Evolutionary conservation across 805 yeast genomes (phyloP).

Genomic region (Candida khao-thaluensis): DNA sequence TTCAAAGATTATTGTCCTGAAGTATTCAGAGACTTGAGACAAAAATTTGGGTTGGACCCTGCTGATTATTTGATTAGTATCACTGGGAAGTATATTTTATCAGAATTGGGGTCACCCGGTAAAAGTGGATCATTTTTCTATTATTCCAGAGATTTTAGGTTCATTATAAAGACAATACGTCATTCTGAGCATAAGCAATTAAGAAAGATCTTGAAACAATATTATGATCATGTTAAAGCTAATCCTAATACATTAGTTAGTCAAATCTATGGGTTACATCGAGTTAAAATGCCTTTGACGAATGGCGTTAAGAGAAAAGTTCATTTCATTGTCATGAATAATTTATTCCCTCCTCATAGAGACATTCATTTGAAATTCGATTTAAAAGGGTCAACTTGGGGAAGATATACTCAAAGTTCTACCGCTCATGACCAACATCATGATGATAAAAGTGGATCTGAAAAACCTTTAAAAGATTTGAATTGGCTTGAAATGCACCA

Average conservation of each 20-base stretch:
- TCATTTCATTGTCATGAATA: conserved; percentile 95
- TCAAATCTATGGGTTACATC: conserved; percentile 95
- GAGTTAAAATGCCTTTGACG: conserved; percentile 83
- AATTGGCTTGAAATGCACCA: conserved; percentile 77
- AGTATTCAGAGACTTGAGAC: conserved; percentile 83
- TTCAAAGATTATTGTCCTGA: conserved; percentile 96
- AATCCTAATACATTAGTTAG: conserved; percentile 88
- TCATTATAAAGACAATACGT: conserved; percentile 93
- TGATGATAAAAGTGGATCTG: conserved; percentile 23
- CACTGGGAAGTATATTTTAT: conserved; percentile 87
- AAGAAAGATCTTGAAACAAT: conserved; percentile 68
- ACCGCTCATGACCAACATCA: not conserved
- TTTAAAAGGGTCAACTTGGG: conserved; percentile 89
- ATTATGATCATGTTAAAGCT: conserved; percentile 73
- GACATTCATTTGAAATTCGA: conserved; percentile 86
- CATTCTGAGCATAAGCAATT: conserved; percentile 88
- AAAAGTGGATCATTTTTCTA: conserved; percentile 96
- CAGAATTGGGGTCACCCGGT: conserved; percentile 94
- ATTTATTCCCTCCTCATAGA: conserved; percentile 89
- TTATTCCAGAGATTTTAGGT: conserved; percentile 89
- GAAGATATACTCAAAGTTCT: conserved; percentile 51
- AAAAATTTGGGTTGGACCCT: conserved; percentile 83
- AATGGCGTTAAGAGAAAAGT: conserved; percentile 62
- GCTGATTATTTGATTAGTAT: conserved; percentile 92
- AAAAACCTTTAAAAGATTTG: conserved; percentile 72